Percentiles rank a stretch among this genome's conserved stretches.
Conservation (phyloP, 306 rosid species). For the Cicer bijugum region DNA sequence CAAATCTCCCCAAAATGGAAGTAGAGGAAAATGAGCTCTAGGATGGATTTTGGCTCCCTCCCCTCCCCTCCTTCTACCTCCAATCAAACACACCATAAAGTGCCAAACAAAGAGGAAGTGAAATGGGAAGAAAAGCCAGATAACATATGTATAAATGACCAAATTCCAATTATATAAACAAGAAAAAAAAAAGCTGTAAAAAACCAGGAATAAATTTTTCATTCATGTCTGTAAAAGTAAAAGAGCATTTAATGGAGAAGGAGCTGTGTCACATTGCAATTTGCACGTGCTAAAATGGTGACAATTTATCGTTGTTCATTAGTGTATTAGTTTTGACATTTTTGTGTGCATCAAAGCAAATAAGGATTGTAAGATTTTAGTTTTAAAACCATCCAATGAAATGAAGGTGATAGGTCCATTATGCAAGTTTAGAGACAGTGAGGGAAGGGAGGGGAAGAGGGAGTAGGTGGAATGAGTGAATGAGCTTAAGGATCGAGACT, state of each 20-base stretch:
- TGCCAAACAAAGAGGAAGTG: conserved; percentile 17
- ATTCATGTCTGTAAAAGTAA: neutral
- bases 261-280: conserved; percentile 14
- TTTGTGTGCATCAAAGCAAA: conserved; percentile 4
- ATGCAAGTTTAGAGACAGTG: neutral
- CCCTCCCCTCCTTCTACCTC: no score
- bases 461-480: no score
- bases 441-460: no score
- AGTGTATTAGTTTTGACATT: conserved; percentile 11
- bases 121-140: neutral
- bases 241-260: conserved; percentile 5
- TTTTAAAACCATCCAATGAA: neutral
- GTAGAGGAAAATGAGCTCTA: no score
- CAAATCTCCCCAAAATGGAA: no score
- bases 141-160: neutral
- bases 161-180: conserved; percentile 17
- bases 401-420: neutral
- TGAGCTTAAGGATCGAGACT: no score
- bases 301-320: neutral
- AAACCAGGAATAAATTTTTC: neutral
- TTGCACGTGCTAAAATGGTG: neutral
- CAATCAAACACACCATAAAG: neutral
- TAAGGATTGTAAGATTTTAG: no score
- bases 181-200: neutral
- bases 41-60: no score